Evolutionary conservation across 2,329 filamentous ascomycete genomes (phyloP), one percentile per base, ranked within the genome.

Genomic region (Westerdykella ornata): DNA sequence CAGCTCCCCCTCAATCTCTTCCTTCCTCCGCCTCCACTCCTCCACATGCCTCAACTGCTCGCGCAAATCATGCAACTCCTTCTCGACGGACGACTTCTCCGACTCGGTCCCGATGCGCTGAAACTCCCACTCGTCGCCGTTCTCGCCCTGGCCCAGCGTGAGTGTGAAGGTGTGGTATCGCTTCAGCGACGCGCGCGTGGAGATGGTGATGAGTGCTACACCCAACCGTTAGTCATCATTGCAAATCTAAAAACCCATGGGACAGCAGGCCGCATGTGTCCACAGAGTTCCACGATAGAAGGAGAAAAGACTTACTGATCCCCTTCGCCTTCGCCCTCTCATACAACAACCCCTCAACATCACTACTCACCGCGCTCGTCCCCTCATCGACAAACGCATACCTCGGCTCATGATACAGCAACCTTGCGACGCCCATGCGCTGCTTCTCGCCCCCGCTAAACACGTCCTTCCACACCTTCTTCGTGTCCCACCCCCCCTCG

Each of bases 401-500:
- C 45, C 84, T 76, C 13, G 92, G 92, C 69, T 97, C 90, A 60
- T 98, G 92, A 60, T 98, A 98, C 31, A 97, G 72, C 37, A 98
- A 66, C 34, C 92, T 75, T 3, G 94, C 90, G 56, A 98, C 88
- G 0, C 81, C 88, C 78, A 98, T 87, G 16, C 92, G 76, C 70
- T 98, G 92, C 71, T 98, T 98, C 74, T 98, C 92, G 11, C 92
- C 92, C 30, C 92, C 92, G 50, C 84, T 90, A n/a, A 98, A 74
- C 4, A 98, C 88, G 54, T 97, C 90, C 69, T 97, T 96, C 92
- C 92, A 98, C 62, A 95, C 89, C 68, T 98, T 97, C 42, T 88
- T 79, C 4, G 88, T 92, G 60, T 98, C 88, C 88, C 88, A 97
- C 12, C 92, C 92, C 30, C 92, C 92, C 72, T 98, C 92, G 13